Conservation (phyloP, 805 yeast species). For the Metschnikowia borealis region DNA sequence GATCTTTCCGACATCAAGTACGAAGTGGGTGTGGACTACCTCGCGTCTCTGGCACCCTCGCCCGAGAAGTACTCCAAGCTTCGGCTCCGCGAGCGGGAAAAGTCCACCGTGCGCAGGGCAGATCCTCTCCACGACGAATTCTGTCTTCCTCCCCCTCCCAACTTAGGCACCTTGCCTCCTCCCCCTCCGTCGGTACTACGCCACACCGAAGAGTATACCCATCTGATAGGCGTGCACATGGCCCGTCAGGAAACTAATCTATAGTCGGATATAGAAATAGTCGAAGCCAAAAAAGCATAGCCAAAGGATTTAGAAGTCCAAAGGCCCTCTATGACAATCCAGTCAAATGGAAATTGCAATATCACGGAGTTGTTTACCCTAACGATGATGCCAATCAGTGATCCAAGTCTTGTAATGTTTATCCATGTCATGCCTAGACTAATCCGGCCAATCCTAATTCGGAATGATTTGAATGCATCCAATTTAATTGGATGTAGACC, state of each 20-base stretch:
- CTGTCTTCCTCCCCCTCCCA: slow-evolving; percentile 21
- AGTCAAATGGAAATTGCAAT: too few species aligned
- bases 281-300: too few species aligned
- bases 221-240: slow-evolving; percentile 11
- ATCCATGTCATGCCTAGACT: too few species aligned
- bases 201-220: slow-evolving; percentile 12
- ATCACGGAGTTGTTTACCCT: too few species aligned
- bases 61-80: slow-evolving; percentile 13
- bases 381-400: too few species aligned
- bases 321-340: too few species aligned
- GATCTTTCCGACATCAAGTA: slow-evolving; percentile 27
- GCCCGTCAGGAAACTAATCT: slow-evolving; percentile 14
- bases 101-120: slow-evolving; percentile 13
- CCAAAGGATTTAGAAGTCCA: too few species aligned
- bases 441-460: too few species aligned
- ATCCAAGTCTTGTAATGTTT: too few species aligned
- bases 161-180: slow-evolving; percentile 12
- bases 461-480: too few species aligned
- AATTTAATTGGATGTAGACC: too few species aligned
- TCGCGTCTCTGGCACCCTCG: slow-evolving; percentile 33
- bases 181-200: slow-evolving; percentile 18
- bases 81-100: slow-evolving; percentile 12
- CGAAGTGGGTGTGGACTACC: slow-evolving; percentile 31
- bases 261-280: neutral
- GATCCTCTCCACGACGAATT: slow-evolving; percentile 10